These are phyloP conservation scores for Moniliophthora roreri DNA, from an alignment of 1,284 basidiomycete species.

Conservation along the genomic window DNA sequence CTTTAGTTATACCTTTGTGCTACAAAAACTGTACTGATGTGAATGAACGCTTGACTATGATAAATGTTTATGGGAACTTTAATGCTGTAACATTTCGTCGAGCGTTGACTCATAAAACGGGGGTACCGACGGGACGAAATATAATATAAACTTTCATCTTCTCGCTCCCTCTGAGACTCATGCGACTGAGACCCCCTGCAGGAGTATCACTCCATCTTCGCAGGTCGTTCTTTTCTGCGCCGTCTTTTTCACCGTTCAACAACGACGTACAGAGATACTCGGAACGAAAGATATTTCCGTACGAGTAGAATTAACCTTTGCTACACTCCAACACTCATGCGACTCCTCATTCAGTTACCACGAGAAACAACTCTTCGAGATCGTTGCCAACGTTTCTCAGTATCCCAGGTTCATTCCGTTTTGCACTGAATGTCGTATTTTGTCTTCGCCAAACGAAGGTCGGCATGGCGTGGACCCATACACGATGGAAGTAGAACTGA, in stretches of 20 bases:
- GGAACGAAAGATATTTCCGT: conserved; percentile 73
- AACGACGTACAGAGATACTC: conserved; percentile 35
- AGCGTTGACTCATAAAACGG: no score
- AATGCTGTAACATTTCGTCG: no score
- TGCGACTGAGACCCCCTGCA: conserved; percentile 18
- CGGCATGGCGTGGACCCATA: conserved; percentile 30
- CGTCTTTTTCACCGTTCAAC: conserved; percentile 22
- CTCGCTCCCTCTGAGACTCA: no score
- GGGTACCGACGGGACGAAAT: no score
- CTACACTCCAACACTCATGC: conserved; percentile 8
- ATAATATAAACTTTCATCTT: no score
- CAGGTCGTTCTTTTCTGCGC: conserved; percentile 38
- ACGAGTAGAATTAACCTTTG: conserved; percentile 32
- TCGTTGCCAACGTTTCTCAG: conserved; percentile 87
- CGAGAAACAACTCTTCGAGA: conserved; percentile 79
- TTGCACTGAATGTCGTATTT: conserved; percentile 76
- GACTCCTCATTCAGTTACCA: conserved; percentile 38
- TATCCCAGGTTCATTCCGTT: conserved; percentile 91
- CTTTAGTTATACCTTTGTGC: background rate
- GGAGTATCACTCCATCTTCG: background rate
- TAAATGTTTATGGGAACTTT: background rate
- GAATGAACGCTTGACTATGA: background rate
- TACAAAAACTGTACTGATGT: conserved; percentile 2
- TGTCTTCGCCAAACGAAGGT: conserved; percentile 35
- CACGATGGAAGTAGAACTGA: conserved; percentile 81